Evolutionary conservation across 116 monocot genomes (phyloP), one percentile per base, ranked within the genome.

Genomic region (Zostera marina): DNA sequence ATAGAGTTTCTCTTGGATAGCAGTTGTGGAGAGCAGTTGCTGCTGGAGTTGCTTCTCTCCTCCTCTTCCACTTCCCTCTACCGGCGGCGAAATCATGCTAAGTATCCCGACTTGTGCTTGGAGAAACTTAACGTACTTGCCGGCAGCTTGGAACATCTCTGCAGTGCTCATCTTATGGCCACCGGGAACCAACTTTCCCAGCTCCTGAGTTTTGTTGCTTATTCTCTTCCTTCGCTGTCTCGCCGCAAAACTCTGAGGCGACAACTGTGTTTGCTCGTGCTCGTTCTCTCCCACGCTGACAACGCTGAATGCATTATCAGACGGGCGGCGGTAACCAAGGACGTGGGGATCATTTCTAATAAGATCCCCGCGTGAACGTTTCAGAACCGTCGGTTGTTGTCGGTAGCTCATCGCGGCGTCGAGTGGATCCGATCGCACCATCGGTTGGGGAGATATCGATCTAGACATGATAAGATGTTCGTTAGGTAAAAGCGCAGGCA

Each of bases 81-180:
- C 25, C 4, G 14, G 13, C 13, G 16, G 2, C 7, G 22, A 53
- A 10, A 58, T 14, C 16, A 58, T 42, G 22, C 11, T 9, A 14
- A 70, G 64, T 40, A 91, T 49, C 0, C 81, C 76, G 23, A 81
- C 53, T 52, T 91, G 85, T 1, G 85, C 90, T 52, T 84, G 81
- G 39, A 85, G 46, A 48, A 81, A 84, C 72, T 63, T 76, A 63
- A 91, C 79, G 52, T 91, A 81, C 17, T 73, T 68, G 52, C 24
- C 69, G 5, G 79, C 85, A 12, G 81, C 69, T 6, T 72, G 71
- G 42, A 84, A 61, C 90, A 90, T 90, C 70, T 90, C 78, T 0
- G 90, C 78, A 0, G 81, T 90, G 76, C 77, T 91, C 81, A 91
- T 74, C 73, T 70, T 78, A 40, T 60, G 59, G 11, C 81, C 85